These are phyloP conservation scores for Arthrobotrys sinensis DNA, from an alignment of 2,329 filamentous ascomycete species.

Conservation along the genomic window DNA sequence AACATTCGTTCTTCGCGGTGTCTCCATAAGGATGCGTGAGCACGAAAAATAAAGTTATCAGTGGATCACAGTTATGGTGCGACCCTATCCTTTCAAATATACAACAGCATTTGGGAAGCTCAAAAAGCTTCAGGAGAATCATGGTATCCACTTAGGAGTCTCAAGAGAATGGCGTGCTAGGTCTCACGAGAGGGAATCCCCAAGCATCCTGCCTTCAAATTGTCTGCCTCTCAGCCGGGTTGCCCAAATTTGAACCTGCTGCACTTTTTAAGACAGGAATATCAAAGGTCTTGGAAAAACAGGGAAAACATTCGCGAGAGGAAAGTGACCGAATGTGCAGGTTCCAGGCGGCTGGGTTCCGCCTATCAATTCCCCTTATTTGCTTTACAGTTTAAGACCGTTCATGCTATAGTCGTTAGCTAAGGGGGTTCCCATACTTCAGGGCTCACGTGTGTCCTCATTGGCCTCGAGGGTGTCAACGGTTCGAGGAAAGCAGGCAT, in stretches of 20 bases:
- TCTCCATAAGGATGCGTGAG: conserved; percentile 19
- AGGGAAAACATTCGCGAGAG: conserved; percentile 27
- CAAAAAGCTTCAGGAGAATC: conserved; percentile 20
- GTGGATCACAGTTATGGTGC: conserved; percentile 25
- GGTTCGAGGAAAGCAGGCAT: conserved; percentile 8
- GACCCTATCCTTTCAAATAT: conserved; percentile 33
- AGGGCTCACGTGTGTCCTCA: conserved; percentile 15
- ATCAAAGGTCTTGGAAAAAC: conserved; percentile 23
- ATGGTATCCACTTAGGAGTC: conserved; percentile 9
- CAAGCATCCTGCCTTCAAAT: conserved; percentile 4
- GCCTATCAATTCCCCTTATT: conserved; percentile 19
- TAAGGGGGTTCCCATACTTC: not conserved
- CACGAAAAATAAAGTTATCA: conserved; percentile 21
- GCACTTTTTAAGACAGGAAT: conserved; percentile 18
- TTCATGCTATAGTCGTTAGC: not conserved
- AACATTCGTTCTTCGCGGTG: not conserved
- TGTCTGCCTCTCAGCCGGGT: conserved; percentile 35
- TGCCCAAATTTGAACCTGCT: conserved; percentile 30
- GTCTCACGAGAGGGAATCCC: not conserved
- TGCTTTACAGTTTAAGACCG: not conserved
- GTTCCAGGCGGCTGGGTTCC: conserved; percentile 24
- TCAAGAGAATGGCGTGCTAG: conserved; percentile 34
- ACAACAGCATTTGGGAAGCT: not conserved
- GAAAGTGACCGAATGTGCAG: conserved; percentile 46
- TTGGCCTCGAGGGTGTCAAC: conserved; percentile 13